These are phyloP conservation scores for Acanthamoeba lenticulata DNA, from an alignment of 208 protist genomes.

Conservation along the genomic window DNA sequence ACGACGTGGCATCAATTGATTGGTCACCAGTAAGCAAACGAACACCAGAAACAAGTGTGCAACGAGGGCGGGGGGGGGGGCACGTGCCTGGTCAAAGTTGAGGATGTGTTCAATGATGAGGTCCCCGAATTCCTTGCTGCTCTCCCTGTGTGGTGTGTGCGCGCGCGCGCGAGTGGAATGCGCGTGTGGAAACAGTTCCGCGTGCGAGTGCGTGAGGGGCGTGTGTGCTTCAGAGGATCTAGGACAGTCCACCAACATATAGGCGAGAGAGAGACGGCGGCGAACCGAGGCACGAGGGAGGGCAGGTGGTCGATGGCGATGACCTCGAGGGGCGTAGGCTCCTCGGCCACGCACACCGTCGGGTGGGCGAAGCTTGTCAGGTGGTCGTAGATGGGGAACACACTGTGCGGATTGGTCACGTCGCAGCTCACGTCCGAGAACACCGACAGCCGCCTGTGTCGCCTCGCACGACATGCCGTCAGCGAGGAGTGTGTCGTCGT, in stretches of 20 bases:
- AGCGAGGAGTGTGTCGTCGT: too few relatives aligned
- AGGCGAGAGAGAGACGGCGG: too few relatives aligned
- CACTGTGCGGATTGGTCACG: conserved; percentile 84
- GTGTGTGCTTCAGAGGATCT: too few relatives aligned
- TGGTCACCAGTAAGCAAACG: too few relatives aligned
- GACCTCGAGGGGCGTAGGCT: conserved; percentile 73
- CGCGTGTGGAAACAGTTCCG: too few relatives aligned
- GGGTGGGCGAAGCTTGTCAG: conserved; percentile 82
- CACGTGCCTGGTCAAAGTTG: not conserved
- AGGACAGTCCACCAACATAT: not conserved
- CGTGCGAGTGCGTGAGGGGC: too few relatives aligned
- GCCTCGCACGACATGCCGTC: too few relatives aligned
- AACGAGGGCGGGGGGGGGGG: not conserved
- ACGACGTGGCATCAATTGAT: too few relatives aligned
- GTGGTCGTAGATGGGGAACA: conserved; percentile 80
- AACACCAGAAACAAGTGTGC: not conserved
- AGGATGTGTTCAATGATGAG: conserved; percentile 18
- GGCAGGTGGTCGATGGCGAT: conserved; percentile 87
- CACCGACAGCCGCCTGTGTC: conserved; percentile 66
- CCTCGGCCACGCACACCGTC: conserved; percentile 29
- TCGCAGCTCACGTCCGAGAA: conserved; percentile 86
- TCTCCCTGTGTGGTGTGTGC: conserved; percentile 38
- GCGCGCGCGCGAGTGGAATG: too few relatives aligned
- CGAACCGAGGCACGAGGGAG: conserved; percentile 80
- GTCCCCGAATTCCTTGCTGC: conserved; percentile 19